Base-by-base conservation (phyloP, 805 yeast species). In the Brettanomyces anomalus region DNA sequence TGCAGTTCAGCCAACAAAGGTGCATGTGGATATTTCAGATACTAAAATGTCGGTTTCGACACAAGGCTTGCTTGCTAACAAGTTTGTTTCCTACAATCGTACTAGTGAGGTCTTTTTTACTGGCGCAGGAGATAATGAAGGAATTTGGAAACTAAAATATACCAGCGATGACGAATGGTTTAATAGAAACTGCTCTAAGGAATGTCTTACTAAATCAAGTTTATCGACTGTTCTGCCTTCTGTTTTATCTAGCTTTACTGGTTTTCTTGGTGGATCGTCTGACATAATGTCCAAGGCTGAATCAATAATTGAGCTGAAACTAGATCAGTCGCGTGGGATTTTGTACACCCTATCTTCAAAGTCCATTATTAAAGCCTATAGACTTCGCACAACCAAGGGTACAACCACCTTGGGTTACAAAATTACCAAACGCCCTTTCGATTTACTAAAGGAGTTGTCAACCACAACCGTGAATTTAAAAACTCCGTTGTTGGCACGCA, bases 141-240 rank as follows among this genome's bases (percentile, higher is more conserved):
- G 89, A 51, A 70, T 93, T 36, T 93, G 96, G 96, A 90, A 86
- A 56, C 67, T 93, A 43, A 80, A 77, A 46, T 93, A 93, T 58
- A 74, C 89, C 5, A 83, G 81, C 49, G 74, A 83, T 20, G 93
- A 87, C 39, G 81, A 85, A 43, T 90, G 96, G 85, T 87, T 87
- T 58, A 77, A 80, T 48, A 81, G 85, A 55, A 84, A 81, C 53
- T 85, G 95, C 56, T 78, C 77, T 52, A 88, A 88, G 60, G 77
- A 81, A 34, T 87, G 97, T 58, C 71, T 85, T 43, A 87, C 97
- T 36, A 79, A 77, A 62, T 76, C 76, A 50, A 79, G 70, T 0
- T 60, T 80, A 35, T 64, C 81, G 1, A 68, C 72, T 31, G 64
- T 77, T 28, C 61, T 78, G 17, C 81, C 81, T 40, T 47, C 43